These are phyloP conservation scores for Alnus glutinosa DNA, from an alignment of 306 rosid genomes.

Conservation along the genomic window DNA sequence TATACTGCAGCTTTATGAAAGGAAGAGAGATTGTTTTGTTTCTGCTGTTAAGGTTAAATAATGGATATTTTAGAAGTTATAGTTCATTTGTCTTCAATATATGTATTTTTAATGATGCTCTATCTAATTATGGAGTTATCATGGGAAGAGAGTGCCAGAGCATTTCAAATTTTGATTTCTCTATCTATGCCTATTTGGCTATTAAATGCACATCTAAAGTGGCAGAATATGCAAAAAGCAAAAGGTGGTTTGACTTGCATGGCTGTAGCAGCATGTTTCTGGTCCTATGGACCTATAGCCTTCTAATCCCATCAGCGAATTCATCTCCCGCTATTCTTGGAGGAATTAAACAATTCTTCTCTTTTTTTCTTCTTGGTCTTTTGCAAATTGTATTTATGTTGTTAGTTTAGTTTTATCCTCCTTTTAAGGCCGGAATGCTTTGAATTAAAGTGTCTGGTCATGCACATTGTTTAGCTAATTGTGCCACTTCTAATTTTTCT, in stretches of 20 bases:
- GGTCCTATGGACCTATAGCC: no score
- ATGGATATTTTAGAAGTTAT: neutral
- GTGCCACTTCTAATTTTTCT: no score
- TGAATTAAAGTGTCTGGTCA: no score
- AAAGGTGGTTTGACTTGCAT: neutral
- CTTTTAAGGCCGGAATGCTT: no score
- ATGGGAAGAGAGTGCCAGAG: neutral
- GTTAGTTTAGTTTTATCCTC: no score
- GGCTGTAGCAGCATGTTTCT: neutral
- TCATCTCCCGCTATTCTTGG: no score
- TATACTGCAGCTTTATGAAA: slow-evolving; percentile 12
- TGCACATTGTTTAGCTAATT: no score
- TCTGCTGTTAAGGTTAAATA: slow-evolving; percentile 4
- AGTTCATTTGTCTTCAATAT: neutral
- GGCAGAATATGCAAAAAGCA: no score
- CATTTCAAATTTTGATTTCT: neutral
- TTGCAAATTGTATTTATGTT: no score
- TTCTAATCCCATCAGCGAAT: no score
- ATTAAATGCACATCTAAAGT: neutral
- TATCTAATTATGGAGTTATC: neutral
- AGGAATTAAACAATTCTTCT: no score
- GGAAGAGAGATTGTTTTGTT: slow-evolving; percentile 9
- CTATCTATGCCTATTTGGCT: neutral
- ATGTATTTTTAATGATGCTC: neutral
- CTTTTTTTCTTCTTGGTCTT: no score